Conservation (phyloP, 108 stramenopile genomes). For the Nannochloropsis oceanica region DNA sequence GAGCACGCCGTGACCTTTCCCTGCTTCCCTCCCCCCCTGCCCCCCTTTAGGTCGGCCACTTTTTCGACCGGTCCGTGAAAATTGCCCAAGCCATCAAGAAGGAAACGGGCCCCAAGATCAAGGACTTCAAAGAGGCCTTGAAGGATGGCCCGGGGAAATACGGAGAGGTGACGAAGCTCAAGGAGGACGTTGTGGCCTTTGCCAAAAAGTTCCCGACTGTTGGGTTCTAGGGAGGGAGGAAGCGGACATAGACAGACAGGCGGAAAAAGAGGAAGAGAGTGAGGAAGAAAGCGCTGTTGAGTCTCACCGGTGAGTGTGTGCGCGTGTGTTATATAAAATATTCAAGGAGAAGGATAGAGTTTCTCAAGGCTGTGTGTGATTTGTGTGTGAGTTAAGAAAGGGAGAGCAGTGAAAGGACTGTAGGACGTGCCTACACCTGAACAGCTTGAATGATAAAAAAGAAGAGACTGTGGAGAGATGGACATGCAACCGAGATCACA, state of each 20-base stretch:
- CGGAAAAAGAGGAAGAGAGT: not conserved
- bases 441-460: too few relatives aligned
- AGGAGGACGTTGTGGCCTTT: slow-evolving; percentile 79
- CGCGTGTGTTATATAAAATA: too few relatives aligned
- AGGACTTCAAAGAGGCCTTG: slow-evolving; percentile 55
- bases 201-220: slow-evolving; percentile 81
- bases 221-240: slow-evolving; percentile 53
- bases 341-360: too few relatives aligned
- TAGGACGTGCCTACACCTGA: too few relatives aligned
- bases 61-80: slow-evolving; percentile 83
- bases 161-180: slow-evolving; percentile 54
- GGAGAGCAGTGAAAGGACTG: too few relatives aligned
- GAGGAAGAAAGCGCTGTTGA: not conserved
- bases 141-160: slow-evolving; percentile 18
- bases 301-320: too few relatives aligned
- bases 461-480: too few relatives aligned
- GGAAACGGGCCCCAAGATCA: slow-evolving; percentile 52
- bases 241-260: not conserved
- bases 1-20: too few relatives aligned
- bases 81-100: slow-evolving; percentile 70
- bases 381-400: too few relatives aligned
- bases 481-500: too few relatives aligned
- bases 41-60: slow-evolving; percentile 56
- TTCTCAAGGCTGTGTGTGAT: too few relatives aligned
- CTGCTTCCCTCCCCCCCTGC: not conserved